phyloP scores from a whole-genome alignment of 208 protist genomes.

The Tritrichomonas foetus region DNA sequence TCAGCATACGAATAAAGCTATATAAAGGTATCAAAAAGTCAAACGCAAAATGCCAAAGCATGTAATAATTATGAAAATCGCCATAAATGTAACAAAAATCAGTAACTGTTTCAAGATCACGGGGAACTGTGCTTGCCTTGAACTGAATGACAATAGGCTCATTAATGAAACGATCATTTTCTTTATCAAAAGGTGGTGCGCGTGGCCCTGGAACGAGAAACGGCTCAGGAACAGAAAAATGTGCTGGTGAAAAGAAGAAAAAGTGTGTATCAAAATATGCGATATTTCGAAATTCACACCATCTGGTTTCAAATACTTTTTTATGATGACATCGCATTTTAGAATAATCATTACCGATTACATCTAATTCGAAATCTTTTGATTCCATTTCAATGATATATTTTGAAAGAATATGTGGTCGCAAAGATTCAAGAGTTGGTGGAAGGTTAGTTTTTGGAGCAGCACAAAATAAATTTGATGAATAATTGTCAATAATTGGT shows the following conservation, averaged over 20 bases:
- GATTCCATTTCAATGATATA: neutral
- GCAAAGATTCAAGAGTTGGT: neutral
- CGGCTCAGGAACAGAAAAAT: neutral
- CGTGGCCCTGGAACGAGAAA: constrained; percentile 7
- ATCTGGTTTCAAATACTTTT: neutral
- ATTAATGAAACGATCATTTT: neutral
- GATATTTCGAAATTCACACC: neutral
- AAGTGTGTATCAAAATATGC: neutral
- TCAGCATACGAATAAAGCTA: neutral
- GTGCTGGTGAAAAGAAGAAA: neutral
- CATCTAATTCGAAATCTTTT: neutral
- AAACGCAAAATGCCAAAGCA: neutral
- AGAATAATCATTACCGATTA: no score
- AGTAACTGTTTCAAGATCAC: neutral
- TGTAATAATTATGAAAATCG: neutral
- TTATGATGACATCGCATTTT: neutral
- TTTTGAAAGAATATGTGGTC: neutral
- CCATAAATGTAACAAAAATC: neutral
- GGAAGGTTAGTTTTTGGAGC: neutral
- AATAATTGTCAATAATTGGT: neutral
- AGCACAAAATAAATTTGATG: neutral
- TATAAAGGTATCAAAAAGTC: constrained; percentile 12
- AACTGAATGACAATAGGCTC: neutral
- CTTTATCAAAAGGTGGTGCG: neutral
- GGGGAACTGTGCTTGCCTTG: neutral